phyloP scores from a whole-genome alignment of 495 filamentous ascomycete genomes.

The Aspergillus wentii region DNA sequence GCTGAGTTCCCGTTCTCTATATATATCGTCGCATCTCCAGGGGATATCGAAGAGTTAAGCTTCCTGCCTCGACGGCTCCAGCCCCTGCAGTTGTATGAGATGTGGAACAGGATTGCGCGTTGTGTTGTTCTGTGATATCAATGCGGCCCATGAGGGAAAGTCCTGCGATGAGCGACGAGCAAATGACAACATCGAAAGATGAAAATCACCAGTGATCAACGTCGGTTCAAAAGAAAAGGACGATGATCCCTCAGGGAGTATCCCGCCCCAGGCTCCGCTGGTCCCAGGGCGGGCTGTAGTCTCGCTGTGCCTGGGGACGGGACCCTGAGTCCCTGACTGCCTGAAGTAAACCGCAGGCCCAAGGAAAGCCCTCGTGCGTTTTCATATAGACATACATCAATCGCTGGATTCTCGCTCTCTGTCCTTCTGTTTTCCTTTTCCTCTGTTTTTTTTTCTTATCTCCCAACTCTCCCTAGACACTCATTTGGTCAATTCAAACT shows the following conservation, averaged over 20 bases:
- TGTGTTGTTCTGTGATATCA: constrained; percentile 12
- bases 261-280: constrained; percentile 3
- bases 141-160: constrained; percentile 5
- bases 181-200: constrained; percentile 9
- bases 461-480: too few relatives aligned
- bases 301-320: not conserved
- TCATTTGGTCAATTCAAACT: too few relatives aligned
- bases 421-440: too few relatives aligned
- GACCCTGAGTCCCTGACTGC: constrained; percentile 1
- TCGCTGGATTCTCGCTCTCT: too few relatives aligned
- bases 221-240: constrained; percentile 6
- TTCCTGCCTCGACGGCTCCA: not conserved
- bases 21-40: constrained; percentile 7
- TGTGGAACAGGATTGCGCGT: constrained; percentile 20
- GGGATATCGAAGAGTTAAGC: constrained; percentile 2
- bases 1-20: constrained; percentile 8
- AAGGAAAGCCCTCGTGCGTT: too few relatives aligned
- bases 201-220: constrained; percentile 12
- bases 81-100: not conserved
- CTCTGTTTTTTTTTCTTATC: not conserved
- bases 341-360: too few relatives aligned
- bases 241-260: constrained; percentile 1
- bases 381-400: too few relatives aligned
- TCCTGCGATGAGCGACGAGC: constrained; percentile 2
- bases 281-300: too few relatives aligned